Base-by-base conservation (phyloP, 2,329 filamentous ascomycete genomes). In the Trichoderma afroharzianum region DNA sequence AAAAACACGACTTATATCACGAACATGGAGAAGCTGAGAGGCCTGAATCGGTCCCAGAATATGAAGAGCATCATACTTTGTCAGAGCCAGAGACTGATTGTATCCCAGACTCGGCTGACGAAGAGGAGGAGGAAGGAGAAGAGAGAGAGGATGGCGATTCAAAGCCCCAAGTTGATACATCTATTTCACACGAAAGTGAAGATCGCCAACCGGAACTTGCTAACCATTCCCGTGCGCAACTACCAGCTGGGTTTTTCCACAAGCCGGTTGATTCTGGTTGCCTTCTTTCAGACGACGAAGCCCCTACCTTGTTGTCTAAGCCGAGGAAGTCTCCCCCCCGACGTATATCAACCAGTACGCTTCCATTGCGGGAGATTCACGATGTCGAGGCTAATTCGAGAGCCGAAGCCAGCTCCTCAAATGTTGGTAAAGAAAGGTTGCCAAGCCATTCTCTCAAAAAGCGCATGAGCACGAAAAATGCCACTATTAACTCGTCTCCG, bases 221-320 rank as follows among this genome's bases (percentile, higher is more conserved):
- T 39, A 24, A 50, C 15, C 36, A 43, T 3, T n/a, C 28, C 9
- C 67, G 26, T 58, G n/a, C 12, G 15, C 36, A 61, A 33, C 18
- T 55, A 7, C 32, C 55, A 8, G 47, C 9, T 9, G 39, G 21
- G 14, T 58, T 61, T 24, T 59, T 33, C 1, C 69, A 64, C 28
- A 71, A 71, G 18, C 43, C 70, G 53, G 24, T 39, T 3, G 61
- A 71, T 21, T 64, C 75, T n/a, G 70, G 74, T 2, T 76, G 75
- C 64, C 74, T 74, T 6, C 76, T 82, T 7, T 82, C 81, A 6
- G 80, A 82, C 62, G 81, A 82, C 21, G 81, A 82, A 68, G 76
- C 78, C 15, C 80, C 80, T 0, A 69, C 81, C n/a, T 53, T 76
- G 14, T 66, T 78, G 26, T 71, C 74, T 5, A 73, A 72, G 32